These are phyloP conservation scores for Rhododendron vialii DNA, from an alignment of 148 eudicot species.

Conservation along the genomic window DNA sequence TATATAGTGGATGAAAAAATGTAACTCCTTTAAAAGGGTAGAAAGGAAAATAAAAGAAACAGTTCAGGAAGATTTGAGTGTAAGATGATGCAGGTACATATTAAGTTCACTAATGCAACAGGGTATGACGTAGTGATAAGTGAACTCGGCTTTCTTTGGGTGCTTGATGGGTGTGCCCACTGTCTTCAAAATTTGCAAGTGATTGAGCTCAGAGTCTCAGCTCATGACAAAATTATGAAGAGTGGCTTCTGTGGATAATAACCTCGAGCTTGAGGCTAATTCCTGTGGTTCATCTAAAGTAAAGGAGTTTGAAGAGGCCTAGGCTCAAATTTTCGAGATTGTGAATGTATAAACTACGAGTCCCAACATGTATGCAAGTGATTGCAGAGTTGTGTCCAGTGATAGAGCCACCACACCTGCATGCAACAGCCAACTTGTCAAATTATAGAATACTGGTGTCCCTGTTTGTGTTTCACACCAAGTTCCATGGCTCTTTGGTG, in stretches of 20 bases:
- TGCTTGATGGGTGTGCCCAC: neutral
- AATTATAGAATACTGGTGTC: neutral
- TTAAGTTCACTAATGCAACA: neutral
- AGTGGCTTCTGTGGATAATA: neutral
- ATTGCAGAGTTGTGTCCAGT: neutral
- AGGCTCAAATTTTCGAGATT: neutral
- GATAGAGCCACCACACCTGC: neutral
- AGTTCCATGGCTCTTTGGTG: neutral
- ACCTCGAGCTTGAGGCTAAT: neutral
- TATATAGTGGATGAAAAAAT: no score
- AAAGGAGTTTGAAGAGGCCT: neutral
- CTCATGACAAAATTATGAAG: neutral
- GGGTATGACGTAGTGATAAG: neutral
- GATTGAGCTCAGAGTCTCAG: neutral
- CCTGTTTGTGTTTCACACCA: neutral
- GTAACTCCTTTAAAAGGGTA: neutral
- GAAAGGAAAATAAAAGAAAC: neutral
- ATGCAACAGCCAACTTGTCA: neutral
- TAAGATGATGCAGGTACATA: neutral
- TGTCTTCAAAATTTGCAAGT: neutral
- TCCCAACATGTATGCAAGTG: no score
- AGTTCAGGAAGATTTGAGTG: conserved; percentile 1
- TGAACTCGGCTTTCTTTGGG: neutral
- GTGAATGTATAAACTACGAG: neutral
- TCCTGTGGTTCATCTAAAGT: neutral